phyloP scores from a whole-genome alignment of 345 rosid genomes.

The Turnera subulata region DNA sequence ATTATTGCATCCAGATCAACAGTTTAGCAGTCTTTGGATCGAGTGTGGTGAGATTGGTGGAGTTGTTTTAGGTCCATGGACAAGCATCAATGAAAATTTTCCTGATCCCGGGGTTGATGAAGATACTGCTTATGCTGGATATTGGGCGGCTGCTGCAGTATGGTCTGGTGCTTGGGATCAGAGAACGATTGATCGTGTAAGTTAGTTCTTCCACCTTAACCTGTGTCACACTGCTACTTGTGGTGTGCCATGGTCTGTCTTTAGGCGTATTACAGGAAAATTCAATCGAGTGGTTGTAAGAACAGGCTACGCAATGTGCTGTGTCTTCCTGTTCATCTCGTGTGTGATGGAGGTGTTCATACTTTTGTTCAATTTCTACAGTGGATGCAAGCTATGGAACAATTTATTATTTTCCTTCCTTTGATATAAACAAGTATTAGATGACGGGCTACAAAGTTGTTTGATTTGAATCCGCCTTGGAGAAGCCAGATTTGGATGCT shows the following conservation, averaged over 20 bases:
- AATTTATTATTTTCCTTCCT: neutral
- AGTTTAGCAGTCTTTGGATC: slow-evolving; percentile 32
- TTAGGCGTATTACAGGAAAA: neutral
- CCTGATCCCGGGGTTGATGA: slow-evolving; percentile 46
- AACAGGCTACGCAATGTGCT: too few relatives aligned
- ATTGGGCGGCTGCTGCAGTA: slow-evolving; percentile 93
- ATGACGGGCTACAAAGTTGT: too few relatives aligned
- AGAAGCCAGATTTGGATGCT: too few relatives aligned
- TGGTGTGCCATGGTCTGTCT: neutral
- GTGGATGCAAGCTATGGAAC: neutral
- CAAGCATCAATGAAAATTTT: slow-evolving; percentile 49
- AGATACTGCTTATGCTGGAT: slow-evolving; percentile 63
- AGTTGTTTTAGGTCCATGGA: slow-evolving; percentile 89
- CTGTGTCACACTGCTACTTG: neutral
- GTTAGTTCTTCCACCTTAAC: slow-evolving; percentile 20
- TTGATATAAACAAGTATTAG: too few relatives aligned
- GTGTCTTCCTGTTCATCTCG: neutral
- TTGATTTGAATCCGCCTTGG: too few relatives aligned
- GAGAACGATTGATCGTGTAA: slow-evolving; percentile 87
- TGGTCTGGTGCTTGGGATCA: slow-evolving; percentile 96
- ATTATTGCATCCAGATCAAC: slow-evolving; percentile 40
- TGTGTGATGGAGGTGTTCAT: neutral
- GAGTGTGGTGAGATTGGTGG: slow-evolving; percentile 98
- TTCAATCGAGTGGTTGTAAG: neutral
- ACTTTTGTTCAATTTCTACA: slow-evolving; percentile 1